A percentile compares a stretch with the other conserved stretches of the same genome.
phyloP scores from a whole-genome alignment of 2,329 filamentous ascomycete genomes.

The Xylaria sp. region DNA sequence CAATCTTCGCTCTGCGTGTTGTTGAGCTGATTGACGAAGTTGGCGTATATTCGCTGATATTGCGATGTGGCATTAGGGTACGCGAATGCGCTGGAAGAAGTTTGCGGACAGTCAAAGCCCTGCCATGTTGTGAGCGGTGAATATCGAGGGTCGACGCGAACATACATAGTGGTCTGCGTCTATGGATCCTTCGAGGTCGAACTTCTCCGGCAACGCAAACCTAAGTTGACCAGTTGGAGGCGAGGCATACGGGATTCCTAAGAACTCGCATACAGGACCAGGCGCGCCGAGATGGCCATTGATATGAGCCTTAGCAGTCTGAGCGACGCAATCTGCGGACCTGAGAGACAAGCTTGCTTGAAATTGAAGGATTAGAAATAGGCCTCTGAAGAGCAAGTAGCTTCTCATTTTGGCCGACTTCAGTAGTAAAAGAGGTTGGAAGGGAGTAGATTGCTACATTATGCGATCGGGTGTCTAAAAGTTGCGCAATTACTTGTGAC shows the following conservation, averaged over 20 bases:
- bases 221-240: slow-evolving; percentile 29
- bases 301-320: slow-evolving; percentile 19
- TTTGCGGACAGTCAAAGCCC: slow-evolving; percentile 33
- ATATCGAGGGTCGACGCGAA: neutral
- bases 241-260: slow-evolving; percentile 31
- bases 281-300: slow-evolving; percentile 22
- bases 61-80: slow-evolving; percentile 31
- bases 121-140: slow-evolving; percentile 15
- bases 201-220: slow-evolving; percentile 20
- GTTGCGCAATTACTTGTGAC: too few relatives aligned
- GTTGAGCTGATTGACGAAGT: slow-evolving; percentile 29
- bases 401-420: slow-evolving; percentile 14
- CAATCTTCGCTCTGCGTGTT: slow-evolving; percentile 31
- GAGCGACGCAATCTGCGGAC: slow-evolving; percentile 16
- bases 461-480: too few relatives aligned
- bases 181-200: slow-evolving; percentile 14
- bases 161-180: slow-evolving; percentile 25
- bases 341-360: slow-evolving; percentile 10
- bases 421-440: neutral
- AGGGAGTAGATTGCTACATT: neutral
- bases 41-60: slow-evolving; percentile 23
- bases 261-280: slow-evolving; percentile 28
- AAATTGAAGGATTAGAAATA: slow-evolving; percentile 11
- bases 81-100: slow-evolving; percentile 10
- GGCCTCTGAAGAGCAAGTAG: neutral